Evolutionary conservation across 2,329 filamentous ascomycete species (phyloP).

Genomic region (Venturiaceae sp.): DNA sequence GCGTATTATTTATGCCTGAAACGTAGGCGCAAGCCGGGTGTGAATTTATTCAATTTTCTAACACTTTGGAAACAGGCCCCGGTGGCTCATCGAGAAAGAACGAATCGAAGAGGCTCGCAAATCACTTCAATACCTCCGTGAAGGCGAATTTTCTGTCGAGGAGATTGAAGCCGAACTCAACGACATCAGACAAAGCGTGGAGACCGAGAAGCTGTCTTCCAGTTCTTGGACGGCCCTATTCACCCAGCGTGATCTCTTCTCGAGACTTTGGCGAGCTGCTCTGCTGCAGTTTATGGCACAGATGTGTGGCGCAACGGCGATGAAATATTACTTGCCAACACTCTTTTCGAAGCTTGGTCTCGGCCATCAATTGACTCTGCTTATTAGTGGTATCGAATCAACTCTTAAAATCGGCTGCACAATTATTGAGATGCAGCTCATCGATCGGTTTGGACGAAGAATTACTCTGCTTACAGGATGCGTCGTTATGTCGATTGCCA

Average conservation of each 20-base stretch:
- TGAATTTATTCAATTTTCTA: neutral
- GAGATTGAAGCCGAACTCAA: constrained; percentile 30
- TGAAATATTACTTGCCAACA: constrained; percentile 51
- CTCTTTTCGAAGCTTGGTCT: constrained; percentile 44
- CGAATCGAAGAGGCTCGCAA: constrained; percentile 31
- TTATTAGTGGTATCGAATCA: constrained; percentile 47
- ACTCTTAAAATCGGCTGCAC: constrained; percentile 49
- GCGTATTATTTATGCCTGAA: constrained; percentile 44
- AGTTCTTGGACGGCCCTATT: constrained; percentile 40
- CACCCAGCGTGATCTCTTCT: constrained; percentile 36
- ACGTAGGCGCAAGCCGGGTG: constrained; percentile 35
- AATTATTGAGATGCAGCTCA: constrained; percentile 46
- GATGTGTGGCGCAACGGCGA: constrained; percentile 49
- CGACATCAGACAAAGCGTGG: constrained; percentile 37
- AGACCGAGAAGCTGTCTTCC: constrained; percentile 25
- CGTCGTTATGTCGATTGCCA: constrained; percentile 41
- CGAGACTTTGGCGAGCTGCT: constrained; percentile 46
- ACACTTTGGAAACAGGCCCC: constrained; percentile 29
- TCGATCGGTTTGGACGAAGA: constrained; percentile 43
- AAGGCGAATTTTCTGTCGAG: constrained; percentile 24
- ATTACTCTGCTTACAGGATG: constrained; percentile 40
- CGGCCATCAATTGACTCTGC: constrained; percentile 35
- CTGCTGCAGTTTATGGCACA: constrained; percentile 51
- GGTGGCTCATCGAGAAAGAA: constrained; percentile 48
- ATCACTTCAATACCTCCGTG: constrained; percentile 40